Evolutionary conservation across 2,329 filamentous ascomycete genomes (phyloP), one percentile per base, ranked within the genome.

Genomic region (Fusarium phyllophilum): DNA sequence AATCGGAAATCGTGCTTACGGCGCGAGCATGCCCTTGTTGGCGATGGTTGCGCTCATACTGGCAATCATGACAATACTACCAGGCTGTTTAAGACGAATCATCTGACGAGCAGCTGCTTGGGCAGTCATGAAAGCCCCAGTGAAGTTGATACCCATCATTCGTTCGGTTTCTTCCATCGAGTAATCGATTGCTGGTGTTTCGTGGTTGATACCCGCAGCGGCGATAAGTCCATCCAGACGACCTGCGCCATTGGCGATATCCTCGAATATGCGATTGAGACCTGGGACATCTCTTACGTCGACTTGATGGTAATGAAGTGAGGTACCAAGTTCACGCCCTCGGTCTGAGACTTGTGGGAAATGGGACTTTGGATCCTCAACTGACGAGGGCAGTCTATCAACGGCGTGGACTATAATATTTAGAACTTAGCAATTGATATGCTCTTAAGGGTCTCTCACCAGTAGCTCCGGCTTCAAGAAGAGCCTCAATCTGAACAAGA

Each of bases 41-140:
- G 91, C 91, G 74, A 93, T 86, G 10, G 87, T 89, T 24, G 88
- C 91, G 74, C 89, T 91, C 91, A 93, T 93, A 74, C 89, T 91
- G n/a, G 87, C 90, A 78, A 93, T 91, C 78, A 93, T 82, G 20
- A 89, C 89, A 68, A 93, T 88, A 78, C 89, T 92, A 1, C 91
- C 91, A 11, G 85, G 83, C 33, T 83, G 85, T 65, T 89, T 86
- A 34, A 89, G 85, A 57, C 87, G 86, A 29, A 90, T 84, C 88
- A 93, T 91, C 81, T 96, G 92, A 62, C 91, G 88, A 39, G 95
- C 95, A n/a, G 94, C 93, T 26, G 94, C 94, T 85, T 96, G 94
- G 33, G 94, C 94, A 72, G 94, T 97, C 88, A 95, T 90, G 84
- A 94, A 94, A 34, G 89, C 91, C 18, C 95, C 95, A n/a, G 91